Evolutionary conservation across 495 filamentous ascomycete species (phyloP), one percentile per base, ranked within the genome.

Genomic region (Durotheca rogersii): DNA sequence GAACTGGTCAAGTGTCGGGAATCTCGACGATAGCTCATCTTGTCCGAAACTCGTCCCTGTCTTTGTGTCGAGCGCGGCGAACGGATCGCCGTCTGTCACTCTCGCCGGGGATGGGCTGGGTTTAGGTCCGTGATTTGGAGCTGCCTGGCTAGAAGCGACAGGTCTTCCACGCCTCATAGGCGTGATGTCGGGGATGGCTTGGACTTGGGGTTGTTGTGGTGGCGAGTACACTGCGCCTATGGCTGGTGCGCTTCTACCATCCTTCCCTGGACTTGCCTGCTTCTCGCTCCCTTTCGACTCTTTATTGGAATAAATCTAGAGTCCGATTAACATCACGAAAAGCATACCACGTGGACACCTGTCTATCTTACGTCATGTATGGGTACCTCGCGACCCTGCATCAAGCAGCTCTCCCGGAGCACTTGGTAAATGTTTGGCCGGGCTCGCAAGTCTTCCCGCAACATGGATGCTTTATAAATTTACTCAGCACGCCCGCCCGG

Each of bases 361-460:
- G 19, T 12, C 74, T 87, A 62, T n/a, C n/a, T n/a, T 72, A 95
- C 91, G 72, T 98, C 93, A 76, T 87, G 86, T 60, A 98, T 89
- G 15, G 94, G 94, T 16, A 90, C 75, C 60, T 91, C 87, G 47
- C 83, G 86, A 40, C 89, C 88, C 61, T 93, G 88, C 87, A 98
- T 93, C 12, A 76, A 67, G 66, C 91, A 95, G 12, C 83, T 84
- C 72, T 97, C 89, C 41, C 80, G 79, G 18, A 98, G 72, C 17
- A 92, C 89, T 67, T 96, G 84, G 65, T 96, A 97, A 53, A 97
- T 95, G 67, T 91, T 96, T 4, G 93, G 93, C 36, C 93, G 81
- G 47, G 82, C 74, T 56, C 84, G 79, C 20, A 88, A 89, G 60
- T 85, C 82, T 67, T 96, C 93, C 54, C 84, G 82, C 51, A 98